Conservation (phyloP, 768 basidiomycete species). For the Pisolithus sp. region DNA sequence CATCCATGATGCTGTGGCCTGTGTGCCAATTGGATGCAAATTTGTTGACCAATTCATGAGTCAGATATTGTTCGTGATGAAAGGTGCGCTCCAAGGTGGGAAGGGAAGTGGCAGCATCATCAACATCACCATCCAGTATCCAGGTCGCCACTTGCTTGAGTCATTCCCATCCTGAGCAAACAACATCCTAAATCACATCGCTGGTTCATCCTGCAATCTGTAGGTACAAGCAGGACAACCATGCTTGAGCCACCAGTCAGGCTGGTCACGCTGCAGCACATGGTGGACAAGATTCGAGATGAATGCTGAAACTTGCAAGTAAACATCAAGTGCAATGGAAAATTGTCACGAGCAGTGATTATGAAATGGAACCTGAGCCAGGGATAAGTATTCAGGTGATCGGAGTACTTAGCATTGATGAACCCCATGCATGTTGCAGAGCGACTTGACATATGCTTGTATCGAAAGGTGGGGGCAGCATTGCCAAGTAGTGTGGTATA, state of each 20-base stretch:
- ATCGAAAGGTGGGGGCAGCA: constrained; percentile 4
- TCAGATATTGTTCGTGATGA: too few relatives aligned
- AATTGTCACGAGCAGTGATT: constrained; percentile 4
- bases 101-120: too few relatives aligned
- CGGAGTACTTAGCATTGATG: neutral
- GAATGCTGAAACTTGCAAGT: constrained; percentile 4
- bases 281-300: neutral
- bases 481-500: neutral
- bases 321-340: neutral
- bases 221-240: constrained; percentile 11
- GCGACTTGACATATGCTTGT: constrained; percentile 5
- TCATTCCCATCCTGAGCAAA: constrained; percentile 5
- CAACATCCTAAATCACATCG: neutral
- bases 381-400: neutral
- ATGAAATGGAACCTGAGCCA: neutral
- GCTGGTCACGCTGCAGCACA: neutral
- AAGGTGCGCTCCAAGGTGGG: too few relatives aligned
- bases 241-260: constrained; percentile 6
- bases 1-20: too few relatives aligned
- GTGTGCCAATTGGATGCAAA: too few relatives aligned
- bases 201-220: neutral
- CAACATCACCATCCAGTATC: too few relatives aligned
- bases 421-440: constrained; percentile 12
- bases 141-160: too few relatives aligned
- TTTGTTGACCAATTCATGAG: too few relatives aligned